These are phyloP conservation scores for Dioszegia hungarica DNA, from an alignment of 768 basidiomycete genomes.

Conservation along the genomic window DNA sequence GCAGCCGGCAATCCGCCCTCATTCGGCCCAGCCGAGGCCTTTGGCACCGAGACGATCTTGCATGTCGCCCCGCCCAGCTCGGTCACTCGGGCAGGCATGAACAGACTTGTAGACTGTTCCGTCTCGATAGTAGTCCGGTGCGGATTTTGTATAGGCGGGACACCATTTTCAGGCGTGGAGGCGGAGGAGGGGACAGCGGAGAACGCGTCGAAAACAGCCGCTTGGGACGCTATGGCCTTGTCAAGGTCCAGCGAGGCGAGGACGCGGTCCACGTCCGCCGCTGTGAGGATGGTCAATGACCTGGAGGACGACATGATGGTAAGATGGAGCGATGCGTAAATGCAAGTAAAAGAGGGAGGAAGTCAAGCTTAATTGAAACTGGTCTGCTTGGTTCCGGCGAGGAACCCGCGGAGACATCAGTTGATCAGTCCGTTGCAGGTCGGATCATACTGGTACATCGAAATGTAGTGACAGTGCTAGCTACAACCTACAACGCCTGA, in stretches of 20 bases:
- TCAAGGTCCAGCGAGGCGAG: slow-evolving; percentile 53
- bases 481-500: slow-evolving; percentile 1
- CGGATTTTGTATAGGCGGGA: slow-evolving; percentile 51
- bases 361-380: not conserved
- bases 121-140: slow-evolving; percentile 60
- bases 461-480: not conserved
- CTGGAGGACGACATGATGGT: not conserved
- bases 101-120: slow-evolving; percentile 60
- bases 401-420: no score
- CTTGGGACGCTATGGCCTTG: slow-evolving; percentile 58
- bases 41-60: slow-evolving; percentile 77
- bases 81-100: slow-evolving; percentile 74
- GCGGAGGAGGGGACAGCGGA: slow-evolving; percentile 5
- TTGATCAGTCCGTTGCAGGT: no score
- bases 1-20: slow-evolving; percentile 65
- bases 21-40: slow-evolving; percentile 42
- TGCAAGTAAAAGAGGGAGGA: not conserved
- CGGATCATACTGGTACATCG: not conserved
- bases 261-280: slow-evolving; percentile 58
- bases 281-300: slow-evolving; percentile 59
- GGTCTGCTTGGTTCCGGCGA: no score
- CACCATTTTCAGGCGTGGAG: not conserved
- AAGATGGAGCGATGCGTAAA: not conserved
- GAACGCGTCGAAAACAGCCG: slow-evolving; percentile 58
- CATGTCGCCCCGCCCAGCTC: slow-evolving; percentile 57